Evolutionary conservation across 2,329 filamentous ascomycete genomes (phyloP).

Genomic region (Neonectria coccinea): DNA sequence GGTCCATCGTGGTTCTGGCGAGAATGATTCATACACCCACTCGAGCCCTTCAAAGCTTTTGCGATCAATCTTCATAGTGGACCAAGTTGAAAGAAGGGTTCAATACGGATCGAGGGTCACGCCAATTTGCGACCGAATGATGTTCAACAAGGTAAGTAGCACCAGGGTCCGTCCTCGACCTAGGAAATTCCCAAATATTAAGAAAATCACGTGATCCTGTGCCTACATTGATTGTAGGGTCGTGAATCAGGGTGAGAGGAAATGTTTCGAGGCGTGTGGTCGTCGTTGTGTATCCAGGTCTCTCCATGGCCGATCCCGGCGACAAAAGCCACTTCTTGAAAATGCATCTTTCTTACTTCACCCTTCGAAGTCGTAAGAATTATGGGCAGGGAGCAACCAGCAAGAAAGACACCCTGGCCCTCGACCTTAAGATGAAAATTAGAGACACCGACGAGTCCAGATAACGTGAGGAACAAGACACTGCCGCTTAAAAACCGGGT

Average conservation of each 20-base stretch:
- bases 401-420: too few relatives aligned
- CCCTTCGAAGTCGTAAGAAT: constrained; percentile 13
- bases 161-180: too few relatives aligned
- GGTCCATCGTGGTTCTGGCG: background rate
- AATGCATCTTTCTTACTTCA: constrained; percentile 25
- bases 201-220: too few relatives aligned
- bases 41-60: background rate
- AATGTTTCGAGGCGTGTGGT: constrained; percentile 9
- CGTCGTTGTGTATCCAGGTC: constrained; percentile 9
- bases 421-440: constrained; percentile 12
- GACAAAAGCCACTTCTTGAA: constrained; percentile 28
- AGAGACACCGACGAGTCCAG: constrained; percentile 26
- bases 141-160: too few relatives aligned
- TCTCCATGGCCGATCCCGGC: constrained; percentile 33
- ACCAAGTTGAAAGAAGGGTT: too few relatives aligned
- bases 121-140: too few relatives aligned
- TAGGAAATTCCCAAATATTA: too few relatives aligned
- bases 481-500: constrained; percentile 29
- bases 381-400: constrained; percentile 18
- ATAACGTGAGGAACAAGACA: constrained; percentile 25
- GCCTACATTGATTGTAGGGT: too few relatives aligned
- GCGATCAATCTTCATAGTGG: too few relatives aligned
- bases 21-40: background rate
- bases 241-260: constrained; percentile 16
- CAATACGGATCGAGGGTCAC: too few relatives aligned